Evolutionary conservation across 208 protist species (phyloP).

Genomic region (Trypanosoma scelopori): DNA sequence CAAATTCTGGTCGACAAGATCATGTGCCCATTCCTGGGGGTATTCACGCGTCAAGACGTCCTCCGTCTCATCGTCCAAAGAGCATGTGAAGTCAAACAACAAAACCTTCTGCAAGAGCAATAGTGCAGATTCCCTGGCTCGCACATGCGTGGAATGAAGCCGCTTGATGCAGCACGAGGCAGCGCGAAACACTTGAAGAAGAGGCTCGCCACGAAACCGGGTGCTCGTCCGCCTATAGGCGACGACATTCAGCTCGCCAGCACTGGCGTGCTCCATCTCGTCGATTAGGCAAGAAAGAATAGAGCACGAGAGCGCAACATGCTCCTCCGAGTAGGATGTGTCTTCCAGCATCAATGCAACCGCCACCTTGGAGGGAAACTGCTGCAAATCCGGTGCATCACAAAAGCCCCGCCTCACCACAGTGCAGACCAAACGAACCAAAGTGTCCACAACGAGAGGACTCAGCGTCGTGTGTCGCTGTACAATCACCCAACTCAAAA

Average conservation of each 20-base stretch:
- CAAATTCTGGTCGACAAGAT: constrained; percentile 30
- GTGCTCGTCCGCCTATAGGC: constrained; percentile 19
- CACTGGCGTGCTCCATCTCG: constrained; percentile 18
- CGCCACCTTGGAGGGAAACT: constrained; percentile 16
- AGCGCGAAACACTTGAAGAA: constrained; percentile 40
- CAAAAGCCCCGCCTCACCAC: constrained; percentile 24
- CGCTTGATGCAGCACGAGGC: constrained; percentile 27
- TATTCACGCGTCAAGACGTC: constrained; percentile 27
- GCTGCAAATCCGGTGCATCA: constrained; percentile 18
- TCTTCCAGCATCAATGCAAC: not conserved
- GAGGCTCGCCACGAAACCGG: constrained; percentile 47
- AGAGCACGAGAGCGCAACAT: constrained; percentile 21
- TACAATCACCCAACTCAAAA: constrained; percentile 27
- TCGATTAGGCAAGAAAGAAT: constrained; percentile 28
- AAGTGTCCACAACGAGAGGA: constrained; percentile 11
- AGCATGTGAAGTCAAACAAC: constrained; percentile 34
- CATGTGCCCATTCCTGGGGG: constrained; percentile 26
- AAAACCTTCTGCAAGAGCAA: constrained; percentile 26
- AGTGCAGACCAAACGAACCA: constrained; percentile 24
- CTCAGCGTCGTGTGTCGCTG: constrained; percentile 18
- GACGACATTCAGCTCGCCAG: not conserved
- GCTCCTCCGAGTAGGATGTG: constrained; percentile 10
- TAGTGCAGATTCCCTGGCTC: constrained; percentile 16
- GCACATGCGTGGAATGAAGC: constrained; percentile 10
- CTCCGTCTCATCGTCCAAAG: constrained; percentile 12